Evolutionary conservation across 306 rosid genomes (phyloP).

Genomic region (Quercus agrifolia): DNA sequence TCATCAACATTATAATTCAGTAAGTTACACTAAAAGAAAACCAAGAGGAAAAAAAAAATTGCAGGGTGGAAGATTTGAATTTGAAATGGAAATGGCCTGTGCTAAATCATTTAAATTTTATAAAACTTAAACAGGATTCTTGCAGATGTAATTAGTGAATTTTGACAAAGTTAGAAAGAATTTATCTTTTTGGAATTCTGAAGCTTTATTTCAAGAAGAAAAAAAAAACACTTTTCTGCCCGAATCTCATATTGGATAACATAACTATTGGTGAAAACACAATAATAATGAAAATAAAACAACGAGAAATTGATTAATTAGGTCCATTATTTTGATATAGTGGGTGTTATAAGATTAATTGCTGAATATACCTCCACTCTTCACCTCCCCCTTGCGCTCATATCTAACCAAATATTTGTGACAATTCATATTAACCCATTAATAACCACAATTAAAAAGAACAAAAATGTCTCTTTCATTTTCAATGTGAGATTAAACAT

Average conservation of each 20-base stretch:
- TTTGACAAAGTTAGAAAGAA: not conserved
- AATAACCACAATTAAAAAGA: too few relatives aligned
- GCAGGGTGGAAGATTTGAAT: not conserved
- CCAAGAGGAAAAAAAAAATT: not conserved
- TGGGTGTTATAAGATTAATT: too few relatives aligned
- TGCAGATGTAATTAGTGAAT: not conserved
- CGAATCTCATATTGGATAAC: not conserved
- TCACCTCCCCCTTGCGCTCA: fast-evolving
- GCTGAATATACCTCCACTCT: too few relatives aligned
- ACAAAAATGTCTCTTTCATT: too few relatives aligned
- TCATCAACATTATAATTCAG: not conserved
- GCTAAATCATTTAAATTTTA: not conserved
- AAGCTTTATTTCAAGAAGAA: too few relatives aligned
- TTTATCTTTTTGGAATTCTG: not conserved
- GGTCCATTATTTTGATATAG: too few relatives aligned
- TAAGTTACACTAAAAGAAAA: not conserved
- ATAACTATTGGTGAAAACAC: too few relatives aligned
- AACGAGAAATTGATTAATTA: too few relatives aligned
- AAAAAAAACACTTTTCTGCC: not conserved
- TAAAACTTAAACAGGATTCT: not conserved
- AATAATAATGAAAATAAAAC: too few relatives aligned
- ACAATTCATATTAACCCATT: too few relatives aligned
- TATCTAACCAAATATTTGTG: too few relatives aligned
- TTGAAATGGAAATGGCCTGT: not conserved
- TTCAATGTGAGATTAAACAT: too few relatives aligned